Percentiles rank a stretch among this genome's conserved stretches.
Conservation (phyloP, 352 stramenopile genomes). For the Phytopythium boreale region DNA sequence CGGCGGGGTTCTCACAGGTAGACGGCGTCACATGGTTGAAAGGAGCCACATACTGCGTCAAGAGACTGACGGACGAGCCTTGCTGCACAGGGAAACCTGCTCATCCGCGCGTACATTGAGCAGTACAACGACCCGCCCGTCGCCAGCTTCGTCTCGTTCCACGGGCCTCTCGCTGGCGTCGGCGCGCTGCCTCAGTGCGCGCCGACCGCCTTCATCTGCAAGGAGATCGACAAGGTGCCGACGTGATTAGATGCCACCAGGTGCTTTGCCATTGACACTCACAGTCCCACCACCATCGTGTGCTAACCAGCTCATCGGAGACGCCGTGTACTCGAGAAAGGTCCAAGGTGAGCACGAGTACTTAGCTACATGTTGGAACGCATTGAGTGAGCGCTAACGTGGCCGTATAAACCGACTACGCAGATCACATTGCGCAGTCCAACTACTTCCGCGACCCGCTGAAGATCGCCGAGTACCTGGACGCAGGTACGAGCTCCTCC, state of each 20-base stretch:
- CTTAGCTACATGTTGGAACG: neutral
- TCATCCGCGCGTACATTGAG: constrained; percentile 94
- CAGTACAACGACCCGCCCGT: constrained; percentile 92
- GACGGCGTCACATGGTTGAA: neutral
- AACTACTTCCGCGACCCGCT: constrained; percentile 93
- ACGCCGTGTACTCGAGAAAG: constrained; percentile 79
- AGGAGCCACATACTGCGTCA: neutral
- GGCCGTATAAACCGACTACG: neutral
- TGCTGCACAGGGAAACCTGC: constrained; percentile 75
- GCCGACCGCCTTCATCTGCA: constrained; percentile 83
- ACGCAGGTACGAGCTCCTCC: constrained; percentile 36
- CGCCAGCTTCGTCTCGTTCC: constrained; percentile 89
- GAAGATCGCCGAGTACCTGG: constrained; percentile 64
- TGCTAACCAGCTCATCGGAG: constrained; percentile 71
- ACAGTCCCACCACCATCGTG: neutral
- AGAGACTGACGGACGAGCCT: neutral
- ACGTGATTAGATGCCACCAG: neutral
- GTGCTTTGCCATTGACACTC: neutral
- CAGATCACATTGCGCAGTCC: constrained; percentile 83
- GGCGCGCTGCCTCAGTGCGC: constrained; percentile 87
- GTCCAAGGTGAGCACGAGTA: constrained; percentile 59
- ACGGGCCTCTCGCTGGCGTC: constrained; percentile 90
- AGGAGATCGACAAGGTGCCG: constrained; percentile 67
- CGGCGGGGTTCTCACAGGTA: constrained; percentile 91
- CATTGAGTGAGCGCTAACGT: neutral